Percentiles rank a stretch among this genome's conserved stretches.
Conservation (phyloP, 371 early-diverging fungal genomes). For the Entomophthora muscae region DNA sequence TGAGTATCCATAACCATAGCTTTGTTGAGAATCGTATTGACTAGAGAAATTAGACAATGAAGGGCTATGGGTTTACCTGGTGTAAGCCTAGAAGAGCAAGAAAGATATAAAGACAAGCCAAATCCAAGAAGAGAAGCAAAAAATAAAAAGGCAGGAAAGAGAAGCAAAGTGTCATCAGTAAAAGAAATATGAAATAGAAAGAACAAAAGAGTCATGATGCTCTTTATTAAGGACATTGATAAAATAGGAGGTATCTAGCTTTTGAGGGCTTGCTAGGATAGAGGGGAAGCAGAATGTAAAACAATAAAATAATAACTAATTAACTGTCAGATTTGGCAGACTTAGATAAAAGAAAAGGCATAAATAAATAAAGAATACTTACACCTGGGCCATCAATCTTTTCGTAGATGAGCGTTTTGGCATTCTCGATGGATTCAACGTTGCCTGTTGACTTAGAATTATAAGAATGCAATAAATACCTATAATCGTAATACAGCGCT, state of each 20-base stretch:
- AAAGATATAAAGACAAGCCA: background rate
- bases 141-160: background rate
- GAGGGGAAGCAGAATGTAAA: no score
- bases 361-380: constrained; percentile 8
- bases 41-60: background rate
- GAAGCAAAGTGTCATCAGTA: background rate
- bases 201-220: background rate
- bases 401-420: constrained; percentile 12
- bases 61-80: background rate
- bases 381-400: constrained; percentile 10
- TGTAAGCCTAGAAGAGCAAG: background rate
- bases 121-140: background rate
- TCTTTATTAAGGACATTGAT: background rate
- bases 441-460: constrained; percentile 10
- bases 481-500: constrained; percentile 13
- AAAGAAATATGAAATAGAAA: no score
- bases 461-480: constrained; percentile 10
- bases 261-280: no score
- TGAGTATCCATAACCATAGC: background rate
- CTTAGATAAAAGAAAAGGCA: no score
- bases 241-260: no score
- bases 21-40: background rate
- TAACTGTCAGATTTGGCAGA: no score
- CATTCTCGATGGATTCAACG: constrained; percentile 10
- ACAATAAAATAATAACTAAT: no score